Percentiles rank a stretch among this genome's conserved stretches.
Conservation (phyloP, 192 early-diverging fungal genomes). For the Linnemannia hyalina region DNA sequence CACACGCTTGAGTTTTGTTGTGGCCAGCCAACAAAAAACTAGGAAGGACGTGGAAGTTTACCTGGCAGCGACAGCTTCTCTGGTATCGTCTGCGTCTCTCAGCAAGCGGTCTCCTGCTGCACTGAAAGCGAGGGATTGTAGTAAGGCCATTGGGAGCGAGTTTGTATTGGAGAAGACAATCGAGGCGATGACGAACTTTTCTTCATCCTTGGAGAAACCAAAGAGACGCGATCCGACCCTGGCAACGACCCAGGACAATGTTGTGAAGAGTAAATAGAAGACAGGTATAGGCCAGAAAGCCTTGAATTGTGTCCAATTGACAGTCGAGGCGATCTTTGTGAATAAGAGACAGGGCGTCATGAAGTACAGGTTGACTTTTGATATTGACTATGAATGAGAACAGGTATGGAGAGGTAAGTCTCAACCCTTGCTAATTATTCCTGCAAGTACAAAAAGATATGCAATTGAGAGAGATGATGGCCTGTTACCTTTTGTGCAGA, state of each 20-base stretch:
- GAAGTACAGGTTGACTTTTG: conserved; percentile 75
- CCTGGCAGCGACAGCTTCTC: conserved; percentile 62
- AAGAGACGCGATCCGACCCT: conserved; percentile 57
- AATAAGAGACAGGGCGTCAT: conserved; percentile 84
- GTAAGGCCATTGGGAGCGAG: conserved; percentile 76
- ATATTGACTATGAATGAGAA: conserved; percentile 56
- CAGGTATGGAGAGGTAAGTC: background rate
- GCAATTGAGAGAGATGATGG: background rate
- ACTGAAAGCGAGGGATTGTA: conserved; percentile 70
- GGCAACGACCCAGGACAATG: conserved; percentile 45
- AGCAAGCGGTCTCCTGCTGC: conserved; percentile 61
- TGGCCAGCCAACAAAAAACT: background rate
- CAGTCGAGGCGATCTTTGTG: conserved; percentile 77
- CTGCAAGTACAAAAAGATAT: background rate
- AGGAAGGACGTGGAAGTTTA: conserved; percentile 16
- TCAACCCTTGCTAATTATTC: conserved; percentile 6
- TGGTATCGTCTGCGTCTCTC: conserved; percentile 60
- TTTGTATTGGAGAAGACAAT: conserved; percentile 83
- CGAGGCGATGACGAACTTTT: conserved; percentile 73
- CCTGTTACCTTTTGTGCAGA: conserved; percentile 42
- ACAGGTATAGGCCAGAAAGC: conserved; percentile 82
- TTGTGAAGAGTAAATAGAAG: conserved; percentile 53
- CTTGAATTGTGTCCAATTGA: conserved; percentile 71
- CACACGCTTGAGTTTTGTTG: background rate
- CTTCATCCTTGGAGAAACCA: conserved; percentile 63